Evolutionary conservation across 805 yeast species (phyloP).

Genomic region (Metschnikowia koreensis): DNA sequence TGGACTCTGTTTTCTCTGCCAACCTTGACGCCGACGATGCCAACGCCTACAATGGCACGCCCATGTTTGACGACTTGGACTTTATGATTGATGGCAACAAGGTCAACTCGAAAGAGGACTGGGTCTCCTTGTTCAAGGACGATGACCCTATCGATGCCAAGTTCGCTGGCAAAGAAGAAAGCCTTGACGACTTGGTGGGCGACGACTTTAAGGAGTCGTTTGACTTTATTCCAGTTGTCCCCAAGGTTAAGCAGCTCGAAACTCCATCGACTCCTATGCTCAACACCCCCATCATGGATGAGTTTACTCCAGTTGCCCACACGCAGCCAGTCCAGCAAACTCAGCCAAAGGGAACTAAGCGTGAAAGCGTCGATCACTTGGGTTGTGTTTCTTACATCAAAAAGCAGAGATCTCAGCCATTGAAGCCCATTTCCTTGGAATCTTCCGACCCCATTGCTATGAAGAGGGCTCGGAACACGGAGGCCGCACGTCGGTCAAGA

Average conservation of each 20-base stretch:
- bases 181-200: conserved; percentile 22
- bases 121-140: conserved; percentile 60
- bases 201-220: conserved; percentile 20
- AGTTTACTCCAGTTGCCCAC: not conserved
- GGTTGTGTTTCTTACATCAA: conserved; percentile 77
- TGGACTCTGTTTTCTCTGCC: conserved; percentile 50
- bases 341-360: conserved; percentile 7
- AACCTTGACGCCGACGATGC: conserved; percentile 39
- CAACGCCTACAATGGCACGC: conserved; percentile 34
- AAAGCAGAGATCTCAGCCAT: conserved; percentile 70
- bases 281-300: conserved; percentile 13
- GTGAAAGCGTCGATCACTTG: conserved; percentile 56
- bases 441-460: conserved; percentile 62
- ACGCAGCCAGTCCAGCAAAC: not conserved
- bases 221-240: conserved; percentile 19
- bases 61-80: conserved; percentile 60
- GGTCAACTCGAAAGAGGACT: conserved; percentile 45
- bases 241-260: conserved; percentile 25
- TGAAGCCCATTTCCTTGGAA: conserved; percentile 62
- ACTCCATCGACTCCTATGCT: conserved; percentile 22
- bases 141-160: conserved; percentile 11
- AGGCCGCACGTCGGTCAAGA: conserved; percentile 93
- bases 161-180: conserved; percentile 15
- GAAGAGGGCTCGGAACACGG: conserved; percentile 96
- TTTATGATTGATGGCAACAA: conserved; percentile 40